Base-by-base conservation (phyloP, 768 basidiomycete genomes). In the Tephrocybe sp. region DNA sequence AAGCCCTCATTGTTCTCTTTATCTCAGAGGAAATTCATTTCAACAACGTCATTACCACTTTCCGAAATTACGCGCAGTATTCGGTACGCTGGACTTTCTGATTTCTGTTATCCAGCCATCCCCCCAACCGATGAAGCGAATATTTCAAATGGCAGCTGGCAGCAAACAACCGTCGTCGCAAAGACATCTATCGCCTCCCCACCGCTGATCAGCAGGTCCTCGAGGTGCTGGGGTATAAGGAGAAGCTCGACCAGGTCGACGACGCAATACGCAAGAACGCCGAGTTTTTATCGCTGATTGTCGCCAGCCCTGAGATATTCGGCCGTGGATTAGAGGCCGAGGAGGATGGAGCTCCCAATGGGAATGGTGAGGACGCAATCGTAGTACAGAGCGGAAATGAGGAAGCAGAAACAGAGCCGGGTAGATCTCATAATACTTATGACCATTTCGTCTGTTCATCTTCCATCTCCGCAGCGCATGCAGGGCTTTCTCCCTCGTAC, bases 241-340 rank as follows among this genome's bases (percentile, higher is more conserved):
- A 82, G 51, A 93, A 93, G 64, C 76, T 98, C 0, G 79, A 85
- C 26, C 82, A 78, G 23, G 86, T 91, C 11, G 94, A 98, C 68
- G 72, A 80, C 7, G 89, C 90, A 8, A 95, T 97, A 57, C 67
- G 81, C 44, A 81, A 73, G 45, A 97, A 96, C 60, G 86, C 90
- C 1, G 73, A 85, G 38, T 94, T 98, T 65, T 65, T 96, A 51
- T 73, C 77, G 3, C 71, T 79, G 54, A 86, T 96, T 56, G 83
- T 91, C 10, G 83, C 80, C 12, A 78, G 89, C 67, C 88, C 92
- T 0, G 85, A 86, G 59, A 91, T 96, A 23, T 95, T 94, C 59
- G 86, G 81, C 14, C 79, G 81, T 55, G 79, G 73, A 15, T 43
- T 72, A 14, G 70, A 65, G 3, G 58, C 61, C 1, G 68, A 60